These are phyloP conservation scores for Pleurotus djamor DNA, from an alignment of 768 basidiomycete genomes.

Conservation along the genomic window DNA sequence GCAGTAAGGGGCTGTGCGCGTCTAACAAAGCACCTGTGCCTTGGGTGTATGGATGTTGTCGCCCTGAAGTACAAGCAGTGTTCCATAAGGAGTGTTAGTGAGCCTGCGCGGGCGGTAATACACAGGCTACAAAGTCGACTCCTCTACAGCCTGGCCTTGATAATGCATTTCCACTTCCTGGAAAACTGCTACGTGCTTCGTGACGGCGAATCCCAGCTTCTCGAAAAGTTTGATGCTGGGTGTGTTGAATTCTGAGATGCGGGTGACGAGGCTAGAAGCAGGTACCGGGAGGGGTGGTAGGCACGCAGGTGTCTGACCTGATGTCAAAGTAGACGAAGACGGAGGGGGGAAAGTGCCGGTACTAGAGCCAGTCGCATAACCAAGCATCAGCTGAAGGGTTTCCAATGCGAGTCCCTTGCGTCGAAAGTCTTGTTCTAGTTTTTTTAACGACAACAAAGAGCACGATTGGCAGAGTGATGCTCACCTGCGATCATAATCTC, in stretches of 20 bases:
- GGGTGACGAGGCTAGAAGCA: conserved; percentile 54
- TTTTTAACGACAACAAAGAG: background rate
- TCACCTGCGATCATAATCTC: conserved; percentile 93
- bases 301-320: conserved; percentile 13
- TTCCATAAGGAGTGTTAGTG: no score
- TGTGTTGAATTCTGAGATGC: conserved; percentile 68
- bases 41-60: no score
- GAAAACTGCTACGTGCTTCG: conserved; percentile 72
- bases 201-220: conserved; percentile 71
- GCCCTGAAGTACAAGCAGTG: no score
- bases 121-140: no score
- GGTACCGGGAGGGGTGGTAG: conserved; percentile 40
- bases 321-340: background rate
- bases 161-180: conserved; percentile 81
- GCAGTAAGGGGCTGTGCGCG: no score
- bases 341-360: conserved; percentile 17
- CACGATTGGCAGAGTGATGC: conserved; percentile 9
- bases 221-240: conserved; percentile 74
- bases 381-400: conserved; percentile 64
- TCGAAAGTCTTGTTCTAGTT: conserved; percentile 62
- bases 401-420: conserved; percentile 65
- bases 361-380: conserved; percentile 58
- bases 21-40: no score
- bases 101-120: no score
- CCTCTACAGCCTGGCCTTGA: background rate